Base-by-base conservation (phyloP, 164 flowering plant genomes). In the Chimonanthus praecox region DNA sequence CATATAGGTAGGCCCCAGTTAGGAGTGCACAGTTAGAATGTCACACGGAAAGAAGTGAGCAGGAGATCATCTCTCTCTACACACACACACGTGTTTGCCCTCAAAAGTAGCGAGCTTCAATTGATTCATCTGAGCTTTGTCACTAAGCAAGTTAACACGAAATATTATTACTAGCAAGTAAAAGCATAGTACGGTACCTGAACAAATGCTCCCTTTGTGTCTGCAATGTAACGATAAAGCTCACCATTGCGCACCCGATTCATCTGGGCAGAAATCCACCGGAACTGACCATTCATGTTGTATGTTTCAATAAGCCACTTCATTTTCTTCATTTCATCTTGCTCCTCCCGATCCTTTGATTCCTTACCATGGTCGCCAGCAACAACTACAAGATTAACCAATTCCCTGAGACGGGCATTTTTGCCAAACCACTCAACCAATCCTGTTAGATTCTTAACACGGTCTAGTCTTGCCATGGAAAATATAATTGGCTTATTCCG, bases 201-300 rank as follows among this genome's bases (percentile, higher is more conserved):
- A 47, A 93, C 92, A 75, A 95, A 95, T 47, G 84, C 98, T 8
- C 99, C 98, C 76, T 64, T 90, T 1, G 94, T 89, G 85, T 94
- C 99, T 8, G 92, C 92, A 65, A 92, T 90, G 85, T 74, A 88
- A n/a, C 99, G 94, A 77, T 94, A 94, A 18, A 95, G 90, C 70
- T 93, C 99, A 13, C 99, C 99, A 50, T 95, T 95, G 77, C 96
- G 89, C 61, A 93, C 92, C 18, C 98, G 75, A 84, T 95, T 85
- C 98, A 90, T 95, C 80, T 95, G 99, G n/a, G 99, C 83, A 54
- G 97, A 93, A 50, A 95, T 93, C 99, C 99, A 95, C 49, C 99
- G 81, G 87, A 95, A 93, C 58, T 95, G 95, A 3, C 97, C 97
- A 66, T 93, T 85, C 83, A 95, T 54, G 5, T 92, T 88, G 88